Base-by-base conservation (phyloP, 148 eudicot genomes). In the Fagopyrum homotropicum region DNA sequence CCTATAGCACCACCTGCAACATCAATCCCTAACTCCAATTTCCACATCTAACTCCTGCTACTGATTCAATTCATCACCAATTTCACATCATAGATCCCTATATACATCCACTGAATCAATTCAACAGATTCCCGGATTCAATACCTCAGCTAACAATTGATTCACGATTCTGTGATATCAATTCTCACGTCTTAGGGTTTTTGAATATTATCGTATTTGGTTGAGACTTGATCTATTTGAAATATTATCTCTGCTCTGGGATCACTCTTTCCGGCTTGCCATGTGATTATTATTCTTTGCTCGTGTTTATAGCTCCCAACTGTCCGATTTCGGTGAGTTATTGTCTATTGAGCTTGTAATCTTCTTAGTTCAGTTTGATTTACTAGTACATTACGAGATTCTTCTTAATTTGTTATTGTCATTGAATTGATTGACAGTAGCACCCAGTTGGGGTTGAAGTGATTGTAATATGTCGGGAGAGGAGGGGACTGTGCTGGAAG, bases 241-340 rank as follows among this genome's bases (percentile, higher is more conserved):
- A 35, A 35, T 35, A 35, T 40, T 2, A 40, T 12, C n/a, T 66
- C 46, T 40, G 22, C 17, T 46, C 47, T 40, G 71, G 19, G 47
- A 43, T 66, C 12, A 66, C 71, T 66, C 45, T 45, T 66, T 66
- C 71, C 15, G 71, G 17, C 71, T 45, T 9, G 71, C 71, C 19
- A 66, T 43, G 47, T 43, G 71, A n/a, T 66, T 45, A n/a, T 66
- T 45, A 40, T 66, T 66, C 47, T 15, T 66, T 66, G 71, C 71
- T 43, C 47, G 45, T 26, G 68, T 61, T 57, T 57, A 19, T 57
- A 57, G 64, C 64, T 14, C n/a, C 64, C 64, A 22, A 57, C 35
- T 19, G 29, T 11, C 47, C 47, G 6, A 43, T 14, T 66, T 40
- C 46, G 71, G 71, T 66, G 71, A 66, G 71, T 66, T 66, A 19